Evolutionary conservation across 2,329 filamentous ascomycete species (phyloP), one percentile per base, ranked within the genome.

Genomic region (Aureobasidium sp.): DNA sequence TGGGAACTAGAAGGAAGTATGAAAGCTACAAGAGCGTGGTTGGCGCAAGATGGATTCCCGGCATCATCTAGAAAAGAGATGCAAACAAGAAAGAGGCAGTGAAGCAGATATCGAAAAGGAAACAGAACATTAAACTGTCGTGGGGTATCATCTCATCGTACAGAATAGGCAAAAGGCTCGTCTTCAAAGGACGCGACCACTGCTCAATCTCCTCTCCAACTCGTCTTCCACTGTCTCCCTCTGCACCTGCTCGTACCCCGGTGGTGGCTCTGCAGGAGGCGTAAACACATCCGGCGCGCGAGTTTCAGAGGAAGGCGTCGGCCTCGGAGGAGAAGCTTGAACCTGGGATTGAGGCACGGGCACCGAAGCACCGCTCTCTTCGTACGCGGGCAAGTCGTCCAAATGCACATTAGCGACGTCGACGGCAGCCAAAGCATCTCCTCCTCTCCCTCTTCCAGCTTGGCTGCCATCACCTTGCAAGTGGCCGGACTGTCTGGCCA

Each of bases 201-300:
- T 34, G 25, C 68, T 64, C 55, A 70, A 58, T 56, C 69, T 64
- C 58, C 71, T 63, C 64, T 91, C 86, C 38, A 88, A 75, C 60
- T 87, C 87, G 57, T 86, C 79, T 40, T 85, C 84, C 59, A 90
- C 77, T 56, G 85, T 86, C 60, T 88, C 81, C 65, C 89, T 83
- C 69, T 96, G 91, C 24, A 88, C 87, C 68, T 95, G 89, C 63
- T 96, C 90, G 65, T 97, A 97, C 30, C 83, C 87, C 45, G 91
- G 91, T 42, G 91, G 91, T 4, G 90, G 89, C 65, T 93, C 90
- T 39, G 70, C 83, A 63, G 63, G 88, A 70, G 72, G 71, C 55
- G 73, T 69, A 69, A 73, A 71, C 11, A 54, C 58, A 58, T 53
- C 51, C 54, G n/a, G 56, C 34, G 25, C 56, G 47, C 35, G 50